Evolutionary conservation across 768 basidiomycete species (phyloP), one percentile per base, ranked within the genome.

Genomic region (Pulveroboletus sp.): DNA sequence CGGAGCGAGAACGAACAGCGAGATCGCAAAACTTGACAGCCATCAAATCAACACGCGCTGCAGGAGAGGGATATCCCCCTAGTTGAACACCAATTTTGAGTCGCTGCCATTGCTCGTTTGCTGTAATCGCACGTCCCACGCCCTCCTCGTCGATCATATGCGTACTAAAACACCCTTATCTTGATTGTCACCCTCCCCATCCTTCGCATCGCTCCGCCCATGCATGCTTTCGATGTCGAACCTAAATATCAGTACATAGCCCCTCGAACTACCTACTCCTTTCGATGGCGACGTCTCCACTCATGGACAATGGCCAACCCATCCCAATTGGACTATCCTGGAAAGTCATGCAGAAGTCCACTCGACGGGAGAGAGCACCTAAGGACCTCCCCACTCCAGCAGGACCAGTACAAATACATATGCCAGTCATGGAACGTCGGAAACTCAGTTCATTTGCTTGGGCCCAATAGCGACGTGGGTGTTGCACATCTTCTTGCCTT

Each of bases 11-110:
- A n/a, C n/a, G n/a, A n/a, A 24, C 60, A 91, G 89, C 55, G 89
- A 93, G 66, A 89, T 93, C 56, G 82, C 89, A 21, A 86, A 88
- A 64, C n/a, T 73, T 92, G 51, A 86, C 92, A 85, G 78, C 80
- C 44, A 74, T 89, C 43, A 88, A 89, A 64, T 82, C 88, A 17
- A 91, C 91, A 66, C 84, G 88, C 63, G 84, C 87, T 18, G 77
- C 83, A 2, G 87, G 84, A 33, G 89, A 88, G 18, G 86, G 89
- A 57, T 91, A 83, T 62, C 73, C 81, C 24, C 82, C 85, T 14
- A 82, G 84, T 47, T 92, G 89, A 89, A 70, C 71, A 41, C 83
- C 82, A 18, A 74, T 76, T 58, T 84, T 83, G 57, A 57, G 72
- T 59, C 13, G 41, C 31, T 24, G 7, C n/a, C 17, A 6, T 48